Percentiles rank a stretch among this genome's conserved stretches.
Conservation (phyloP, 2,329 filamentous ascomycete species). For the Diplodia corticola region DNA sequence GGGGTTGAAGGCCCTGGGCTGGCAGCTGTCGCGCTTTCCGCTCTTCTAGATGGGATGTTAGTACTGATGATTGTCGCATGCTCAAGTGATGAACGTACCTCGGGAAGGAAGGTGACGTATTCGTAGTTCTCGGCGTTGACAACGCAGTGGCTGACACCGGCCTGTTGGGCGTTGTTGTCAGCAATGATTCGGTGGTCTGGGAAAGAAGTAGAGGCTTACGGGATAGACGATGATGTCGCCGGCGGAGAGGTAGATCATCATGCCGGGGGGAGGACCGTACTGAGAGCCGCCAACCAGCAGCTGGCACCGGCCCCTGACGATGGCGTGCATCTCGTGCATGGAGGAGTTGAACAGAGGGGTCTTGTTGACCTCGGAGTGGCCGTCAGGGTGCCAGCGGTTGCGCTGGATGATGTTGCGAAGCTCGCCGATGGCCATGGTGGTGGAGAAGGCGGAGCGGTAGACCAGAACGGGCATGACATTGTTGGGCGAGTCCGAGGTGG, state of each 20-base stretch:
- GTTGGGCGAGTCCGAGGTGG: slow-evolving; percentile 5
- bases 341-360: slow-evolving; percentile 3
- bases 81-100: not conserved
- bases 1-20: not conserved
- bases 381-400: not conserved
- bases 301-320: not conserved
- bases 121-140: slow-evolving; percentile 15
- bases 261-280: not conserved
- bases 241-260: slow-evolving; percentile 6
- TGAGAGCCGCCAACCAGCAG: slow-evolving; percentile 1
- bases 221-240: slow-evolving; percentile 11
- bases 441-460: slow-evolving; percentile 7
- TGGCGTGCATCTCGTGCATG: not conserved
- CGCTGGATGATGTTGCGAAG: not conserved
- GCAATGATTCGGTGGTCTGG: not conserved
- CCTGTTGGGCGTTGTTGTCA: not conserved
- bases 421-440: not conserved
- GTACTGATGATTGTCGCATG: not conserved
- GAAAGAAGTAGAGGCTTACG: not conserved
- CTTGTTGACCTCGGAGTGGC: not conserved
- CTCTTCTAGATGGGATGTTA: not conserved
- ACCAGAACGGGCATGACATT: slow-evolving; percentile 8
- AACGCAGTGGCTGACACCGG: slow-evolving; percentile 20
- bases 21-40: not conserved
- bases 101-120: slow-evolving; percentile 2